Base-by-base conservation (phyloP, 306 rosid species). In the Vicia villosa region DNA sequence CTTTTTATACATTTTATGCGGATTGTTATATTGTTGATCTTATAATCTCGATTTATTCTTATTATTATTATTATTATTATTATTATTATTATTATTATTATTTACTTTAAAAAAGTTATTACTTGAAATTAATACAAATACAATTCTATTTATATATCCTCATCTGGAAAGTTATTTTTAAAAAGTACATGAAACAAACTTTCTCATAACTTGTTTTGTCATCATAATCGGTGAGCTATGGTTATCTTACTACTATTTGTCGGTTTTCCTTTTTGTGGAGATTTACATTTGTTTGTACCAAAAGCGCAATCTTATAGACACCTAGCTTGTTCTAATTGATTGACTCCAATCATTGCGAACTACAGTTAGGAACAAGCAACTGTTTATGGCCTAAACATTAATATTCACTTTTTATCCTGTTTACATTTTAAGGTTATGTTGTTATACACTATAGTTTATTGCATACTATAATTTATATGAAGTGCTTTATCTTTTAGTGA, bases 261-360 rank as follows among this genome's bases (percentile, higher is more conserved):
- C 60, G 45, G 65, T 55, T 65, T 69, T 41, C 26, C 63, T 52
- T 68, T 69, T 64, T 64, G 50, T 55, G 70, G 73, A 70, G 56
- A 66, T 66, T 13, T 38, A 47, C 73, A 70, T 70, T 69, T 74
- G 79, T 69, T 79, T 75, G 57, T 41, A 63, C 20, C 55, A 38
- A 74, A 36, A 79, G 34, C 21, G 42, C 45, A 49, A 72, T 59
- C 52, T 57, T 72, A 30, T 21, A 26, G 70, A 45, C 50, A 49
- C 58, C 70, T 69, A 45, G 60, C 52, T 49, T 34, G 4, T 30
- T 78, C 59, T 40, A 66, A 59, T 73, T 59, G 30, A 63, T 59
- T 20, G 46, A 34, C 71, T 17, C 68, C 28, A 67, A 51, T 51
- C 12, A 45, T 54, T 20, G 10, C 30, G 56, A 79, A 37, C 68